Evolutionary conservation across 768 basidiomycete genomes (phyloP), one percentile per base, ranked within the genome.

Genomic region (Gymnopilus dilepis): DNA sequence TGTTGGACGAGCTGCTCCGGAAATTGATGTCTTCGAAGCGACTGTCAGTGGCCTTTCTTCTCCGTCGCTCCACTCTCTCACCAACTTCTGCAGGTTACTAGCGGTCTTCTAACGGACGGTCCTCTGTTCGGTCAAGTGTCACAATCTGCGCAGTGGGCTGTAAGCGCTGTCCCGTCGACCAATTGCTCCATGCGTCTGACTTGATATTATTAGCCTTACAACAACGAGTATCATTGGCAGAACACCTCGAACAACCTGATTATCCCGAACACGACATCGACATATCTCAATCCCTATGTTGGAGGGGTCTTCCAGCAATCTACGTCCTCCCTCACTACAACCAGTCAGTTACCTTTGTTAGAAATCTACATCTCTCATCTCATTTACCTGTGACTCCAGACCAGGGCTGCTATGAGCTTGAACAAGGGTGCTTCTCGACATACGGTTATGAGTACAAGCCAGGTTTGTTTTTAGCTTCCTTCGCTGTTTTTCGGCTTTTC

Each of bases 11-110:
- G 72, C 89, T 28, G 91, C 94, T 4, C 94, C 94, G 1, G 95
- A 97, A 74, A 95, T 97, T 41, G 95, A 97, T 79, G 80, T 95
- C 28, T 88, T 96, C 70, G 95, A 96, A 77, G 90, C 94, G 6
- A 87, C 88, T 75, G 89, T 87, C 63, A 58, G 66, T 51, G 17
- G 6, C 30, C 24, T 22, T n/a, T 30, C 7, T 31, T 13, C 37
- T 33, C 9, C 19, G 28, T 28, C 53, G 15, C 22, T 38, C n/a
- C n/a, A 22, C 15, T 43, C 54, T 38, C 58, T 56, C 34, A 65
- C 15, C 31, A 21, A 6, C n/a, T 17, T 38, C 55, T 50, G 59
- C 58, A 74, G 72, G 66, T 77, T 33, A 78, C 76, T 28, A 71
- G 77, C 19, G 47, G 52, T 54, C 52, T 38, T 33, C 9, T 40